Evolutionary conservation across 371 early-diverging fungal genomes (phyloP), one percentile per base, ranked within the genome.

Genomic region (Actinomortierella wolfii): DNA sequence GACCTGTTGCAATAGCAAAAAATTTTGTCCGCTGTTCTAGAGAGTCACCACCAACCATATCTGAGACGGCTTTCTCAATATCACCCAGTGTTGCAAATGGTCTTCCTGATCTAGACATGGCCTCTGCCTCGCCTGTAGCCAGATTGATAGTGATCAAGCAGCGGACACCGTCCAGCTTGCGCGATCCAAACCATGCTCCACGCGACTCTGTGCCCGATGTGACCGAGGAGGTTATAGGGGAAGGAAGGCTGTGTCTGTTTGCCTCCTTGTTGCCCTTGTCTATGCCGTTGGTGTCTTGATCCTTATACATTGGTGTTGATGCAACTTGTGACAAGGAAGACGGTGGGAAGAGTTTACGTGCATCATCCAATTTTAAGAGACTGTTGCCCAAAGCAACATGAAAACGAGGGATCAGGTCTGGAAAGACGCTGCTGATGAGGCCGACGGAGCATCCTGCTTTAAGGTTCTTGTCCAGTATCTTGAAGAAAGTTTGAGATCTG

Each of bases 151-250:
- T 42, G 0, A 84, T 67, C 26, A 87, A 46, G 29, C 85, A 84
- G 7, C 87, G 79, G 4, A 86, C 80, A 1, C 87, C 87, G 53
- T 87, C 87, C 61, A 86, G 39, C 51, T 87, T 87, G 25, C 85
- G 71, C 1, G 87, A 87, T 1, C 69, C 84, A 51, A 77, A 81
- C 84, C 83, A 87, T 17, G 49, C 54, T 26, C 34, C 11, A 8
- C 11, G 18, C 3, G 47, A 15, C 0, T 2, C 57, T 14, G 44
- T 14, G 7, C 11, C 34, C 4, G 53, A 1, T 7, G 42, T 4
- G 9, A 17, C 23, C 18, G 34, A 46, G 41, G 20, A 15, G 39
- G 40, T n/a, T n/a, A n/a, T n/a, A n/a, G n/a, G n/a, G n/a, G n/a
- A n/a, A n/a, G n/a, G n/a, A n/a, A n/a, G n/a, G n/a, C n/a, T n/a